These are phyloP conservation scores for Hypoxylon lenormandii DNA, from an alignment of 495 filamentous ascomycete genomes.

Conservation along the genomic window DNA sequence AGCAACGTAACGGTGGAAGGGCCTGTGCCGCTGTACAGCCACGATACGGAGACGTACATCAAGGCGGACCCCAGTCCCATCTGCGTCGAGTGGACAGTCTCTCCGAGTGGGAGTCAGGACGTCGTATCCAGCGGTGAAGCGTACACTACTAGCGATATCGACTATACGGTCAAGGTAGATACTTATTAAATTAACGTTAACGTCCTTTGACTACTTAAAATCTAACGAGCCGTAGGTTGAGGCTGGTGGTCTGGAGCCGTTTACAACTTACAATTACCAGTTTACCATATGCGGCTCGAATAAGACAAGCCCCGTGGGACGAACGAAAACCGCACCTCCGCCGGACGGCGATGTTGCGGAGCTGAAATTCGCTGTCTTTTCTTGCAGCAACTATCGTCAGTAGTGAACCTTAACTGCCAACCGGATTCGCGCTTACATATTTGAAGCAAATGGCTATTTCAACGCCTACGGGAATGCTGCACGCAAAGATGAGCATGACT, in stretches of 20 bases:
- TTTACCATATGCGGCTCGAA: conserved; percentile 66
- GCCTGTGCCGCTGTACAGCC: conserved; percentile 66
- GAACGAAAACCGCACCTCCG: conserved; percentile 67
- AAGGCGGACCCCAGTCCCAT: conserved; percentile 65
- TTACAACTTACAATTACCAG: conserved; percentile 71
- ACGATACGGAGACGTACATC: conserved; percentile 65
- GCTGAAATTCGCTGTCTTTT: conserved; percentile 67
- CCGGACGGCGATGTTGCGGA: conserved; percentile 55
- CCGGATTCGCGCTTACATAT: conserved; percentile 17
- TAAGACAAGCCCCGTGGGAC: conserved; percentile 60
- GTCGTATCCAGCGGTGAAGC: conserved; percentile 54
- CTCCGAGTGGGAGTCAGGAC: conserved; percentile 54
- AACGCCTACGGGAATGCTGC: conserved; percentile 74
- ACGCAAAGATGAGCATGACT: conserved; percentile 75
- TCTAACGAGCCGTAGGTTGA: conserved; percentile 62
- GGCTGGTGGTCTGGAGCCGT: conserved; percentile 68
- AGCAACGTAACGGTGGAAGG: conserved; percentile 68
- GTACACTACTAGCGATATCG: conserved; percentile 74
- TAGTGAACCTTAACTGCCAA: conserved; percentile 8
- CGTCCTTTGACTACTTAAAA: conserved; percentile 1
- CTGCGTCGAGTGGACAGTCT: conserved; percentile 67
- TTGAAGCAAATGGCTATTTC: conserved; percentile 63
- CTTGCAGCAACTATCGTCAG: conserved; percentile 68
- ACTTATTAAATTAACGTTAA: neutral
- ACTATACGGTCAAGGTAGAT: conserved; percentile 78